Evolutionary conservation across 768 basidiomycete species (phyloP), one percentile per base, ranked within the genome.

Genomic region (Lactarius quietus): DNA sequence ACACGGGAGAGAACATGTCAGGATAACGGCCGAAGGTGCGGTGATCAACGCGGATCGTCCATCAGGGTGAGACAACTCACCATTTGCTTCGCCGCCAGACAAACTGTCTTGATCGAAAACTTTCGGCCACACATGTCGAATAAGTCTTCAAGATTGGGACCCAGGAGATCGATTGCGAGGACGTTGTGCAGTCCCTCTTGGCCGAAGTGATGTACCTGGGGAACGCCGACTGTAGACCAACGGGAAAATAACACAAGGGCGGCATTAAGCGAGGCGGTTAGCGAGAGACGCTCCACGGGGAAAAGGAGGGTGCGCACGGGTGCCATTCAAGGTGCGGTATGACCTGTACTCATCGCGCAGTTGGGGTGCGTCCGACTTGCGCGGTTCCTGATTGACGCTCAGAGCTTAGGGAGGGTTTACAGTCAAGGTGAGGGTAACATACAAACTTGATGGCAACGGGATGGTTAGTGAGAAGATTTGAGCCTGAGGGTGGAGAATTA

Each of bases 121-220:
- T 98, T 98, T 70, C 96, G 89, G n/a, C 89, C 87, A 75, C 95
- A 98, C 93, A 97, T 95, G 78, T 98, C 96, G 74, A 99, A 98
- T 38, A 99, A 83, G 74, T 99, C 96, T 78, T 99, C 96, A 52
- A 99, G 80, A 72, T 95, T 96, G 26, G 96, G 96, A n/a, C 96
- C 97, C 17, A 99, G 83, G 35, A 99, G 82, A 78, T 99, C 96
- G 66, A 95, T 92, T 75, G 92, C 91, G 57, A 93, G 85, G 63
- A 92, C 93, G 76, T 99, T 99, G 80, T 99, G 97, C 48, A 98
- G 83, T 17, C 96, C 97, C 77, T 99, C 96, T 76, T 97, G 95
- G 56, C 96, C 96, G 73, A 98, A 99, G 81, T 99, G 91, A 78
- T 98, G 94, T 33, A 98, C 97, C 76, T 98, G 95, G 2, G 96